Evolutionary conservation across 345 rosid species (phyloP).

Genomic region (Corchorus olitorius): DNA sequence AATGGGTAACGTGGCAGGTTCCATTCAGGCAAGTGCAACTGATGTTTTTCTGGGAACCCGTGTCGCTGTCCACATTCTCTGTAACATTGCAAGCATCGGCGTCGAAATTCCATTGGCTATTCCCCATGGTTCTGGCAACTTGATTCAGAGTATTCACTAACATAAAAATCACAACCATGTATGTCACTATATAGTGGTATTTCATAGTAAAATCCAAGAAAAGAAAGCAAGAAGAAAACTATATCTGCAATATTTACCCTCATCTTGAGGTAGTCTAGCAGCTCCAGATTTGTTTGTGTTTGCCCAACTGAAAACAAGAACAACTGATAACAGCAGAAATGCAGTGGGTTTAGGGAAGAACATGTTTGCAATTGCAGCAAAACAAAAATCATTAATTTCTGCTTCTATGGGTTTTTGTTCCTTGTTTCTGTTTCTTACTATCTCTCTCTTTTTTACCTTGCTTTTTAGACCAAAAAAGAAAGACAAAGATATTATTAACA

Average conservation of each 20-base stretch:
- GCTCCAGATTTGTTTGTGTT: not conserved
- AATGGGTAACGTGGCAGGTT: constrained; percentile 39
- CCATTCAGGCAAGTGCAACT: constrained; percentile 35
- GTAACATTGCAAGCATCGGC: constrained; percentile 45
- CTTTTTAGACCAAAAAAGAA: no score
- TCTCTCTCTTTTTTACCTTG: no score
- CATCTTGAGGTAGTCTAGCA: constrained; percentile 15
- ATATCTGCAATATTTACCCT: not conserved
- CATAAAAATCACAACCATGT: no score
- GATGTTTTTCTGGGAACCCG: constrained; percentile 26
- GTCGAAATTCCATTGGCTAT: constrained; percentile 49
- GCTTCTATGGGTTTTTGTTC: not conserved
- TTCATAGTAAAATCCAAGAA: not conserved
- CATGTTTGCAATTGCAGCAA: not conserved
- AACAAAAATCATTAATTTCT: not conserved
- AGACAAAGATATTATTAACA: no score
- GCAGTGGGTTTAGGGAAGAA: not conserved
- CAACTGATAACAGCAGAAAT: not conserved
- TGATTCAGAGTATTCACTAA: constrained; percentile 54
- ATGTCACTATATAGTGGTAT: no score
- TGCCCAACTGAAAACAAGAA: constrained; percentile 9
- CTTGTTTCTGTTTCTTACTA: no score
- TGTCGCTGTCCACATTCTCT: constrained; percentile 18
- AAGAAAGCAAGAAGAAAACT: not conserved
- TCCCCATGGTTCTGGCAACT: constrained; percentile 52